These are phyloP conservation scores for Russula emetica DNA, from an alignment of 768 basidiomycete species.

Conservation along the genomic window DNA sequence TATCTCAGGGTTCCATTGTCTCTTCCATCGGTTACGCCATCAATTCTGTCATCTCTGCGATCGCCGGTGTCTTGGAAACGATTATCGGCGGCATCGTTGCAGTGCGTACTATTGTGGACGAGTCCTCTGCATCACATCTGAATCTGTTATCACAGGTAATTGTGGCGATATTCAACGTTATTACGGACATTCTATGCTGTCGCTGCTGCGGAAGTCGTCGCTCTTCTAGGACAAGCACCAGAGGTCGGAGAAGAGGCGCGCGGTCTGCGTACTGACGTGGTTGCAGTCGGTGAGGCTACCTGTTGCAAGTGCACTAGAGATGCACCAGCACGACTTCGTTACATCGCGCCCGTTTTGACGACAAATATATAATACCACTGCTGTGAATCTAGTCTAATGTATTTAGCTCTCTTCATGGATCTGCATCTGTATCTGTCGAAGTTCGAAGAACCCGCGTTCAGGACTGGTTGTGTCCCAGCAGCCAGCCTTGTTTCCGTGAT, in stretches of 20 bases:
- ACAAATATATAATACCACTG: too few relatives aligned
- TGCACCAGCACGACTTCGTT: too few relatives aligned
- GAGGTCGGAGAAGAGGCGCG: background rate
- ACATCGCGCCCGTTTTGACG: too few relatives aligned
- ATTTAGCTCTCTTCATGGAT: too few relatives aligned
- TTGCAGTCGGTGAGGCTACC: background rate
- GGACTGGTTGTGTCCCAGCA: too few relatives aligned
- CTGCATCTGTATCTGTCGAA: too few relatives aligned
- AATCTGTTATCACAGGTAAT: conserved; percentile 43
- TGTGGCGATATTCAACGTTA: conserved; percentile 60
- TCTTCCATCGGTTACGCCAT: conserved; percentile 62
- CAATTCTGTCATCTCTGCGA: conserved; percentile 55
- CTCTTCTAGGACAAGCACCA: too few relatives aligned
- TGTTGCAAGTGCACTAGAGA: background rate
- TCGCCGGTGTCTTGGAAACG: conserved; percentile 55
- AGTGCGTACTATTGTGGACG: conserved; percentile 37
- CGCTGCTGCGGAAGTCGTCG: conserved; percentile 36
- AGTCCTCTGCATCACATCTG: background rate
- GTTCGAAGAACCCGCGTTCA: too few relatives aligned
- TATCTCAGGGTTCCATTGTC: conserved; percentile 51
- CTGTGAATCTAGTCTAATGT: too few relatives aligned
- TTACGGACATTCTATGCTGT: conserved; percentile 47
- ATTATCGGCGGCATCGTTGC: conserved; percentile 56
- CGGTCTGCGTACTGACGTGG: background rate
- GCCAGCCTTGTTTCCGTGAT: too few relatives aligned